phyloP scores from a whole-genome alignment of 495 filamentous ascomycete genomes.

The Astrothelium subdiscretum region DNA sequence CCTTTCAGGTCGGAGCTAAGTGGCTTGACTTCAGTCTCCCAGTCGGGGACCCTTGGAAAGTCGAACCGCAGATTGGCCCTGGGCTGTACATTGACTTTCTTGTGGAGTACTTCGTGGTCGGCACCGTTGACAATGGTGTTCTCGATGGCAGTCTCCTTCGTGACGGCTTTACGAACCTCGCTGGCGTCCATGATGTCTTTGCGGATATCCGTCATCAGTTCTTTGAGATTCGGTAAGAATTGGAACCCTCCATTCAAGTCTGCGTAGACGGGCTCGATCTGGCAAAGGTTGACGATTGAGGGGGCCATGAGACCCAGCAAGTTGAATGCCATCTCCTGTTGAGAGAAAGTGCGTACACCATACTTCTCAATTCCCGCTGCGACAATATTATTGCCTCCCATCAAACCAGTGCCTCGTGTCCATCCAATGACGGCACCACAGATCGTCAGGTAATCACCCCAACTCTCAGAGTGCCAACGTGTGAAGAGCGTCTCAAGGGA shows the following conservation, averaged over 20 bases:
- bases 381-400: constrained; percentile 96
- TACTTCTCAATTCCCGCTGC: constrained; percentile 93
- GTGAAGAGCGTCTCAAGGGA: constrained; percentile 97
- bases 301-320: constrained; percentile 93
- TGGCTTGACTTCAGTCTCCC: constrained; percentile 81
- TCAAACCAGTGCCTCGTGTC: constrained; percentile 96
- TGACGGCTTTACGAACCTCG: constrained; percentile 85
- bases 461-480: constrained; percentile 95
- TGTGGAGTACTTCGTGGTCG: constrained; percentile 81
- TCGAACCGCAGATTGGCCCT: constrained; percentile 96
- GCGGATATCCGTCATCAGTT: constrained; percentile 77
- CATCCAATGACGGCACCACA: constrained; percentile 98
- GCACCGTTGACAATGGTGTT: constrained; percentile 97
- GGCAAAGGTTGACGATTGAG: constrained; percentile 87
- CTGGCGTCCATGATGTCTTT: constrained; percentile 89
- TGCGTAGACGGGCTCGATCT: constrained; percentile 88
- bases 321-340: constrained; percentile 99
- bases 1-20: constrained; percentile 80
- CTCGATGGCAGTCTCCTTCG: constrained; percentile 90
- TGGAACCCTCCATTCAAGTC: constrained; percentile 96
- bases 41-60: constrained; percentile 81
- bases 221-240: constrained; percentile 95
- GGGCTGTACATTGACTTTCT: constrained; percentile 82
- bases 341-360: constrained; percentile 95
- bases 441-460: constrained; percentile 96